These are phyloP conservation scores for Yamadazyma diddensiae DNA, from an alignment of 1,139 yeast species.

Conservation along the genomic window DNA sequence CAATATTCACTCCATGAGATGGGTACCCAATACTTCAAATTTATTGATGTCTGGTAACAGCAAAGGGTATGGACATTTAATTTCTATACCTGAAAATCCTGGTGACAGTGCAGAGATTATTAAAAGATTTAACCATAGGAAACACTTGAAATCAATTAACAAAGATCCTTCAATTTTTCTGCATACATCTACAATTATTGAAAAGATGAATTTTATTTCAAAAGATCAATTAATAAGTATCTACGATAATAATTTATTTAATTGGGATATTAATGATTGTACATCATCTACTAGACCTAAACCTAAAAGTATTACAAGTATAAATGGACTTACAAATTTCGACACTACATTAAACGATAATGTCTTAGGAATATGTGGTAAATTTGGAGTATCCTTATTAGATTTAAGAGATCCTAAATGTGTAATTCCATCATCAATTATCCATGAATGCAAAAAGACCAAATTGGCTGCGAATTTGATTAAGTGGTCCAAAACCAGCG, in stretches of 20 bases:
- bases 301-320: conserved; percentile 52
- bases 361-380: conserved; percentile 59
- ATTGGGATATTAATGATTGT: conserved; percentile 65
- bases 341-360: conserved; percentile 44
- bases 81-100: conserved; percentile 54
- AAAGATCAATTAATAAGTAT: conserved; percentile 43
- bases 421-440: conserved; percentile 28
- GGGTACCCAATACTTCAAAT: conserved; percentile 47
- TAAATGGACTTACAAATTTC: conserved; percentile 50
- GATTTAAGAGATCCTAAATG: conserved; percentile 54
- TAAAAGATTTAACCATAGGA: conserved; percentile 70
- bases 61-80: conserved; percentile 66
- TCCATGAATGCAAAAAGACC: conserved; percentile 14
- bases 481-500: conserved; percentile 63
- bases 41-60: conserved; percentile 66
- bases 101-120: conserved; percentile 64
- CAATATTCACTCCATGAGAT: conserved; percentile 59
- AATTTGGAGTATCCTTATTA: conserved; percentile 66
- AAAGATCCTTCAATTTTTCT: conserved; percentile 18
- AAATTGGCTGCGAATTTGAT: conserved; percentile 37
- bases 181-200: conserved; percentile 23
- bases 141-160: conserved; percentile 43
- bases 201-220: conserved; percentile 26
- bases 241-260: conserved; percentile 61
- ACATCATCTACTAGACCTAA: conserved; percentile 33